Evolutionary conservation across 345 rosid species (phyloP).

Genomic region (Chamaenerion angustifolium): DNA sequence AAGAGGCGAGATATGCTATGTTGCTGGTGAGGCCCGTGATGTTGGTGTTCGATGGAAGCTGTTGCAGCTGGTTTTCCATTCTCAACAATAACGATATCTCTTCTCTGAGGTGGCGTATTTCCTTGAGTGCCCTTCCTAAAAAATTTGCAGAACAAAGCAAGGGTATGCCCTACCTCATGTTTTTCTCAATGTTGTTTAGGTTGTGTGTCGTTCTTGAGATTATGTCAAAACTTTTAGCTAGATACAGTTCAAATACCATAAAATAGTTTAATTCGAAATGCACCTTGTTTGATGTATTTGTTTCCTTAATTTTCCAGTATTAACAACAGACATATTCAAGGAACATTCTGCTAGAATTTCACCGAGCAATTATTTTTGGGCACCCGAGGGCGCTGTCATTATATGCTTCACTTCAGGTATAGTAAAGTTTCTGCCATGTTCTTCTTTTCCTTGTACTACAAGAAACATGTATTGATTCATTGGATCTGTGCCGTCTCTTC

Average conservation of each 20-base stretch:
- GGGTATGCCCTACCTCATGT: slow-evolving; percentile 12
- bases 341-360: slow-evolving; percentile 7
- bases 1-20: slow-evolving; percentile 59
- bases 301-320: slow-evolving; percentile 22
- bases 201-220: too few relatives aligned
- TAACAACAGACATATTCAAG: slow-evolving; percentile 31
- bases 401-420: slow-evolving; percentile 86
- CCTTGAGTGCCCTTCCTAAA: slow-evolving; percentile 25
- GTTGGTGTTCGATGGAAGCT: slow-evolving; percentile 56
- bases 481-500: too few relatives aligned
- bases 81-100: slow-evolving; percentile 21
- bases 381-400: slow-evolving; percentile 55
- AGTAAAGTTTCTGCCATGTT: not conserved
- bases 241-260: too few relatives aligned
- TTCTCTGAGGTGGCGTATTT: slow-evolving; percentile 55
- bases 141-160: slow-evolving; percentile 12
- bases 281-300: not conserved
- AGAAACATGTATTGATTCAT: too few relatives aligned
- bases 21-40: slow-evolving; percentile 37
- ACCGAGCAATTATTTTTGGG: slow-evolving; percentile 31
- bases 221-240: too few relatives aligned
- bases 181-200: too few relatives aligned
- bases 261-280: too few relatives aligned
- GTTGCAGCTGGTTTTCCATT: slow-evolving; percentile 29
- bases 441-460: too few relatives aligned